Conservation (phyloP, 2,329 filamentous ascomycete species). For the Fusarium hainanense region DNA sequence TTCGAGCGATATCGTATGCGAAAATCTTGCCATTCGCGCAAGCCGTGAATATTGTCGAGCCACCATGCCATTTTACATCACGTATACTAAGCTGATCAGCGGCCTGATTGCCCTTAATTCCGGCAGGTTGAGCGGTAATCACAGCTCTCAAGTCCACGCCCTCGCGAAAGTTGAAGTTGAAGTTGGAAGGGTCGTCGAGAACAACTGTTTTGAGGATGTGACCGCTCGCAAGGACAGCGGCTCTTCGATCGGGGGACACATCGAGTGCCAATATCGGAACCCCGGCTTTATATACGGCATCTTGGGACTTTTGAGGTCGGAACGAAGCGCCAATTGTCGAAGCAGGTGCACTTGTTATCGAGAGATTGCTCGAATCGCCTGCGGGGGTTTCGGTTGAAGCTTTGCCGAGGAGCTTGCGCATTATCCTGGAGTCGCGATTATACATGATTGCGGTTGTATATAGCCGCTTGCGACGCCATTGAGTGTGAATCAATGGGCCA, state of each 20-base stretch:
- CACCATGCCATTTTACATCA: conserved; percentile 69
- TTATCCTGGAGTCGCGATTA: conserved; percentile 65
- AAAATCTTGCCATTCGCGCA: conserved; percentile 74
- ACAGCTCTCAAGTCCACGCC: conserved; percentile 68
- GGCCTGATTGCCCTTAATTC: conserved; percentile 54
- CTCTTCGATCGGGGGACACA: conserved; percentile 65
- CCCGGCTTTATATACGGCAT: conserved; percentile 63
- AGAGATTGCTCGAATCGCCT: conserved; percentile 52
- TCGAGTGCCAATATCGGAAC: conserved; percentile 69
- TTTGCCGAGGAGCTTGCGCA: conserved; percentile 71
- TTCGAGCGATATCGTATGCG: conserved; percentile 67
- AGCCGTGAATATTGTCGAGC: conserved; percentile 69
- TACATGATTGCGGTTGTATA: conserved; percentile 56
- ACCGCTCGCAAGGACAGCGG: conserved; percentile 66
- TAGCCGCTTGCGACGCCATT: conserved; percentile 51
- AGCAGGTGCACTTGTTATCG: conserved; percentile 59
- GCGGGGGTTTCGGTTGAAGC: conserved; percentile 59
- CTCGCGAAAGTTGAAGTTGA: conserved; percentile 61
- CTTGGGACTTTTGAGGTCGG: conserved; percentile 66
- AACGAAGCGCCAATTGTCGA: conserved; percentile 53
- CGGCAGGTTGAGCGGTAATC: conserved; percentile 60
- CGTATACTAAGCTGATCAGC: conserved; percentile 72
- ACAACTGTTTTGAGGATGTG: conserved; percentile 71
- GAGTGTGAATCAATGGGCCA: conserved; percentile 25
- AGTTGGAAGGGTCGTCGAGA: conserved; percentile 59